Evolutionary conservation across 73 alveolate species (phyloP).

Genomic region (Paramecium tetraurelia): DNA sequence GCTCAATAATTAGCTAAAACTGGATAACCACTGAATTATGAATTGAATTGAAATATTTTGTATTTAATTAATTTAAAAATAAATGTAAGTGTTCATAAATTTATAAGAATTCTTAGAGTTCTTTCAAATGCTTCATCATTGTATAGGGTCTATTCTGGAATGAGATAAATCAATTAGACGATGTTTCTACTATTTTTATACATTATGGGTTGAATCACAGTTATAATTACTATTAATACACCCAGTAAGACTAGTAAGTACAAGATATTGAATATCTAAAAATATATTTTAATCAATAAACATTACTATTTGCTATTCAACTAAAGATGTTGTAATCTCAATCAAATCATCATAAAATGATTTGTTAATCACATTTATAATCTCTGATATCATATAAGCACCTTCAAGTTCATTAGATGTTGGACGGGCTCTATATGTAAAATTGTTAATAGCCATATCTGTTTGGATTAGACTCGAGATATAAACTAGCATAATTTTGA

Average conservation of each 20-base stretch:
- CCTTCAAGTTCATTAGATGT: conserved; percentile 9
- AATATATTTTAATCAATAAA: not conserved
- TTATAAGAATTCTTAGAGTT: not conserved
- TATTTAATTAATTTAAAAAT: not conserved
- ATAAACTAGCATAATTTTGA: not conserved
- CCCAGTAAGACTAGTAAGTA: not conserved
- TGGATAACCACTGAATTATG: not conserved
- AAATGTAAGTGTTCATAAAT: not conserved
- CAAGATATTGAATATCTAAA: not conserved
- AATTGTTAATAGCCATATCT: not conserved
- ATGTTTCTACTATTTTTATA: not conserved
- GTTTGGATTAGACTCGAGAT: not conserved
- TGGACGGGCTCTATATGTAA: not conserved
- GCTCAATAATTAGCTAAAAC: not conserved
- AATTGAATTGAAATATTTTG: not conserved
- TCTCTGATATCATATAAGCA: not conserved
- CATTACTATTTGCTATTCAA: not conserved
- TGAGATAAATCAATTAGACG: not conserved
- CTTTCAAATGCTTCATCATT: conserved; percentile 3
- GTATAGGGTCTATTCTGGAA: not conserved
- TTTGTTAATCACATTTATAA: not conserved
- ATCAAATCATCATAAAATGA: not conserved
- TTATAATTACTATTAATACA: not conserved
- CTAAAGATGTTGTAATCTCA: not conserved
- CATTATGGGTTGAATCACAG: not conserved